A percentile compares a stretch with the other conserved stretches of the same genome.
Evolutionary conservation across 2,329 filamentous ascomycete species (phyloP).

Genomic region (Ophiocordyceps sinensis): DNA sequence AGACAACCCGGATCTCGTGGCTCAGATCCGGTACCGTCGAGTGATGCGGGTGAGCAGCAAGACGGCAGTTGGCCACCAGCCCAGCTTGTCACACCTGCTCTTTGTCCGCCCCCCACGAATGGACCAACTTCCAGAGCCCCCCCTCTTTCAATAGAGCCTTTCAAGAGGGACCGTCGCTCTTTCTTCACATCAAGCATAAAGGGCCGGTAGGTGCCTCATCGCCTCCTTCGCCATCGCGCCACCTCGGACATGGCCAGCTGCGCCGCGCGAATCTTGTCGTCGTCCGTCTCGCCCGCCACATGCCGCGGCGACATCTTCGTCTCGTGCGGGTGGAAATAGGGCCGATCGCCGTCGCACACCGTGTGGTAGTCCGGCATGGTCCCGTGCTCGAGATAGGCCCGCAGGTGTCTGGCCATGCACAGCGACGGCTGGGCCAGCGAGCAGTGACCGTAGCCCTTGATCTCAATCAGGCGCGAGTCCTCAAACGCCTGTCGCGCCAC

Average conservation of each 20-base stretch:
- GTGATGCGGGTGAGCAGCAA: too few species aligned
- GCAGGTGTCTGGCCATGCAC: slow-evolving; percentile 20
- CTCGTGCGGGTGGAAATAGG: slow-evolving; percentile 18
- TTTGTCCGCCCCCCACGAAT: too few species aligned
- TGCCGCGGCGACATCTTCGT: slow-evolving; percentile 2
- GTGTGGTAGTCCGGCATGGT: slow-evolving; percentile 19
- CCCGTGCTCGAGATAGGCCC: slow-evolving; percentile 22
- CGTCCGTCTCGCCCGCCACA: slow-evolving; percentile 1
- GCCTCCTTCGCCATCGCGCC: neutral
- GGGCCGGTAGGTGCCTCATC: neutral
- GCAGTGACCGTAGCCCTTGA: slow-evolving; percentile 28
- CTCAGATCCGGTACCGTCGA: too few species aligned
- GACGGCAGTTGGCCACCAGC: too few species aligned
- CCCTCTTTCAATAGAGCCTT: too few species aligned
- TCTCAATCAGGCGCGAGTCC: slow-evolving; percentile 22
- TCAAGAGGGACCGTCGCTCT: neutral
- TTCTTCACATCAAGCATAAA: neutral
- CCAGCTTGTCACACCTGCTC: too few species aligned
- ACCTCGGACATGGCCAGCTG: slow-evolving; percentile 2
- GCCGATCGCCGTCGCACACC: slow-evolving; percentile 22
- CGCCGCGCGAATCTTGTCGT: slow-evolving; percentile 3
- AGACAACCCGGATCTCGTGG: too few species aligned
- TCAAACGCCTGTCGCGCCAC: slow-evolving; percentile 19
- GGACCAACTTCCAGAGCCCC: too few species aligned
- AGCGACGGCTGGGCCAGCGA: slow-evolving; percentile 21